These are phyloP conservation scores for Penicillium oxalicum DNA, from an alignment of 2,329 filamentous ascomycete genomes.

Conservation along the genomic window DNA sequence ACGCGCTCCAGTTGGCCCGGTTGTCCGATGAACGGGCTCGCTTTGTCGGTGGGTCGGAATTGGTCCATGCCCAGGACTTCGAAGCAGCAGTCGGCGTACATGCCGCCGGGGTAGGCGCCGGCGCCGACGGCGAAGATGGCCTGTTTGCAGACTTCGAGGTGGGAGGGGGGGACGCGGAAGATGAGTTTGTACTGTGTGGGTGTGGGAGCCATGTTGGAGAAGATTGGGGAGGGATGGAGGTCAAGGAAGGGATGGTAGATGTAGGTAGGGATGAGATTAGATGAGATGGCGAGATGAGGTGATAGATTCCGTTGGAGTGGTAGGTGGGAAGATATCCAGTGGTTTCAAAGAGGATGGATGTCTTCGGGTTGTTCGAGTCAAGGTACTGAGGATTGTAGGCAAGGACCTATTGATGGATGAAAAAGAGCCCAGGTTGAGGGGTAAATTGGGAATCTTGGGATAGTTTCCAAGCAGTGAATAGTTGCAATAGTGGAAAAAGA, in stretches of 20 bases:
- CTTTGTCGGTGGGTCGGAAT: conserved; percentile 1
- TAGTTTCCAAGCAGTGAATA: too few relatives aligned
- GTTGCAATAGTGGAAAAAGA: too few relatives aligned
- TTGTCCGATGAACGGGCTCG: neutral
- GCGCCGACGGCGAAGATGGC: conserved; percentile 1
- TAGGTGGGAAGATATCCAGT: too few relatives aligned
- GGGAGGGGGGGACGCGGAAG: conserved; percentile 3
- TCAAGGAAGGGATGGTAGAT: neutral
- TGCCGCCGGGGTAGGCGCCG: conserved; percentile 1
- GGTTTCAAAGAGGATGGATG: too few relatives aligned
- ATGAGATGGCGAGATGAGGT: too few relatives aligned
- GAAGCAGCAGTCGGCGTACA: neutral
- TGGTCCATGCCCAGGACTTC: conserved; percentile 2
- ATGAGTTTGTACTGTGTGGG: conserved; percentile 2
- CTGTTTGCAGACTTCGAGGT: conserved; percentile 3
- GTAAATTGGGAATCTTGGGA: too few relatives aligned
- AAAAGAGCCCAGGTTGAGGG: too few relatives aligned
- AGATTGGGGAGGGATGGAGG: neutral
- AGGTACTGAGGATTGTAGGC: too few relatives aligned
- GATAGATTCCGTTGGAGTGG: too few relatives aligned
- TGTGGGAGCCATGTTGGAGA: neutral
- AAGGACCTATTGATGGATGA: too few relatives aligned
- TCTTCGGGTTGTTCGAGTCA: too few relatives aligned
- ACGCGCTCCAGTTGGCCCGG: neutral
- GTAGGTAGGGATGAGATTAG: too few relatives aligned